Evolutionary conservation across 2,329 filamentous ascomycete species (phyloP), one percentile per base, ranked within the genome.

Genomic region (Hypoxylon sp.): DNA sequence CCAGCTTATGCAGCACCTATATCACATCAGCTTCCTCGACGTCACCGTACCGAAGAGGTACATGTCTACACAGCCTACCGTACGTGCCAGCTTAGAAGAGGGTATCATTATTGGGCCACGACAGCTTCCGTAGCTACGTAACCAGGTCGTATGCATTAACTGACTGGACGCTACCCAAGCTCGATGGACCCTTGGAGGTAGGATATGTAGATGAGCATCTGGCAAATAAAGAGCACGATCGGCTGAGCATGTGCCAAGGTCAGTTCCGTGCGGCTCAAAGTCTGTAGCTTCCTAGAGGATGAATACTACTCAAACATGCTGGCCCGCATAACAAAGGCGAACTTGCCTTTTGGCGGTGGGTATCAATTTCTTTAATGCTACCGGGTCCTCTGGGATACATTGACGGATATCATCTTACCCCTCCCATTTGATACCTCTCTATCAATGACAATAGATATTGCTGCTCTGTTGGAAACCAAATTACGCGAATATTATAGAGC

Each of bases 401-500:
- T 13, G 21, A 21, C 7, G 37, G 21, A 41, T 15, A 21, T 21
- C 13, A 4, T 17, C 9, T 33, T 21, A 42, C 21, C 21, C n/a
- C 48, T 45, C 43, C 48, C 38, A 56, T 62, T 46, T 48, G 46
- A 59, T 41, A 41, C 53, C 55, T 58, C 55, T 55, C 48, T 15
- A 24, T 23, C 15, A 27, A 37, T 20, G 8, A n/a, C 21, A n/a
- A n/a, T n/a, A n/a, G n/a, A n/a, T n/a, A n/a, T n/a, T n/a, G n/a
- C n/a, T n/a, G n/a, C n/a, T n/a, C 27, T 10, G 8, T 7, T 20
- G 15, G 13, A 2, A 35, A 29, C 48, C 46, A 54, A 27, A 48
- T 61, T 47, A 23, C 10, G 37, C 35, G 18, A 38, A 24, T 8
- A 53, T 76, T 75, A 89, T 60, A 89, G 74, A 48, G 85, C 87